Conservation (phyloP, 257 asterid species). For the Haberlea rhodopensis region DNA sequence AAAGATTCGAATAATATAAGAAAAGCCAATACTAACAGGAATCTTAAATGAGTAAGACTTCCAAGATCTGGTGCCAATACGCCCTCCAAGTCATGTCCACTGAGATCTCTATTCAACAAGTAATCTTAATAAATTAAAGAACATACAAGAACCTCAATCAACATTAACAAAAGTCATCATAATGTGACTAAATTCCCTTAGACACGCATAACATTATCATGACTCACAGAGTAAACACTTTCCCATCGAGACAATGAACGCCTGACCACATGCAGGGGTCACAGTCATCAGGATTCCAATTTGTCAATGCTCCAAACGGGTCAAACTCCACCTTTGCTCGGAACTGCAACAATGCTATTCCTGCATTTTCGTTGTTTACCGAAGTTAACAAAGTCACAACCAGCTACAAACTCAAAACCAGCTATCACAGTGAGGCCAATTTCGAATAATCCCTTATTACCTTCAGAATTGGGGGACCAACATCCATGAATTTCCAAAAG, state of each 20-base stretch:
- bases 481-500: slow-evolving; percentile 42
- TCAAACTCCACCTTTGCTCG: slow-evolving; percentile 57
- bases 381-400: slow-evolving; percentile 14
- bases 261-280: slow-evolving; percentile 86
- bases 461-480: slow-evolving; percentile 64
- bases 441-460: slow-evolving; percentile 33
- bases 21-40: slow-evolving; percentile 54
- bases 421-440: not conserved
- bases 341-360: slow-evolving; percentile 63
- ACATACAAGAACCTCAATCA: not conserved
- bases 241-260: slow-evolving; percentile 59
- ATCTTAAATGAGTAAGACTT: slow-evolving; percentile 53
- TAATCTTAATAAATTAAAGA: slow-evolving; percentile 8
- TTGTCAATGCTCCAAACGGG: slow-evolving; percentile 57
- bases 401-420: slow-evolving; percentile 10
- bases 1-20: not conserved
- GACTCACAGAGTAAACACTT: slow-evolving; percentile 76
- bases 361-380: slow-evolving; percentile 44
- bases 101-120: slow-evolving; percentile 56
- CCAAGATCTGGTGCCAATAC: slow-evolving; percentile 73
- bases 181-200: too few relatives aligned
- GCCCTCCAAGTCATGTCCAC: slow-evolving; percentile 63
- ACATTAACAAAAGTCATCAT: not conserved
- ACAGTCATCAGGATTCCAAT: slow-evolving; percentile 61
- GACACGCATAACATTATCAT: too few relatives aligned